Percentiles rank a stretch among this genome's conserved stretches.
These are phyloP conservation scores for Tritrichomonas musculus DNA, from an alignment of 208 protist genomes.

Conservation along the genomic window DNA sequence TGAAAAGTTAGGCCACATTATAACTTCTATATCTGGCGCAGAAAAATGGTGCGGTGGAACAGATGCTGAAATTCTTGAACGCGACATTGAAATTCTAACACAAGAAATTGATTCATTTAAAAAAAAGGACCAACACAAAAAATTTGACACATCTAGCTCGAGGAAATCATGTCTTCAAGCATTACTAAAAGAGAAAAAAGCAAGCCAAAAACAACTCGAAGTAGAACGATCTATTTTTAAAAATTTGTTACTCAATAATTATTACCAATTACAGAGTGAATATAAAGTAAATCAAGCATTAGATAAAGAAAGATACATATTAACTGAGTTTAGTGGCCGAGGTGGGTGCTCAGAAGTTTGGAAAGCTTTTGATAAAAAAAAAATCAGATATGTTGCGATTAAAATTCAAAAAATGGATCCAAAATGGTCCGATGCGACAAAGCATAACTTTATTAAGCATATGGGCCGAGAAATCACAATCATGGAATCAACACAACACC, in stretches of 20 bases:
- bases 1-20: neutral
- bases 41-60: neutral
- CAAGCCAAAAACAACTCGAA: neutral
- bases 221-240: neutral
- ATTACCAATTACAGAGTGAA: neutral
- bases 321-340: neutral
- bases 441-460: neutral
- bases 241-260: neutral
- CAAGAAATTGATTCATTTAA: neutral
- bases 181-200: neutral
- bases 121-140: neutral
- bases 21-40: neutral
- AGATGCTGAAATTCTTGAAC: neutral
- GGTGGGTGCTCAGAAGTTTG: neutral
- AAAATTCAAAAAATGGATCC: neutral
- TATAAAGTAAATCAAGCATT: neutral
- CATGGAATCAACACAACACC: neutral
- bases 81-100: neutral
- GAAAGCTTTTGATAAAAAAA: neutral
- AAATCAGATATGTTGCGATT: neutral
- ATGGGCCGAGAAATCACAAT: neutral
- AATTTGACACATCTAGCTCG: neutral
- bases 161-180: neutral
- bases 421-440: neutral
- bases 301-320: neutral